Conservation (phyloP, 176 grass and related monocot genomes). For the Zoysia pacifica region DNA sequence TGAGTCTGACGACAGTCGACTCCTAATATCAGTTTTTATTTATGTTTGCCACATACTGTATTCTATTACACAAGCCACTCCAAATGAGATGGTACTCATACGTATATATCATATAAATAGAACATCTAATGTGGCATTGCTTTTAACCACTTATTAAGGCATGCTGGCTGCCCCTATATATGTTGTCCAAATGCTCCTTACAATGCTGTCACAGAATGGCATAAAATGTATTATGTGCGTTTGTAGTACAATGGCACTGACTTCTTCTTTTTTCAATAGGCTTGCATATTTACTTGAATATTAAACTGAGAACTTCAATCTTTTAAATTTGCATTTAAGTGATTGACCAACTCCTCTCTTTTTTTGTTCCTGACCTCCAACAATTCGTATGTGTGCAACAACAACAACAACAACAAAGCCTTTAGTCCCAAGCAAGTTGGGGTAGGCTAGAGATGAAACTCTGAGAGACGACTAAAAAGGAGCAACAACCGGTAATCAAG, state of each 20-base stretch:
- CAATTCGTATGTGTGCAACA: background rate
- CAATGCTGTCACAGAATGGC: background rate
- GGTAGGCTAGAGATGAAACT: too few species aligned
- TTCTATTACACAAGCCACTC: background rate
- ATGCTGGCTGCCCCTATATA: background rate
- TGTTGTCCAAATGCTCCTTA: conserved; percentile 2
- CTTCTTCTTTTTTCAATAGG: background rate
- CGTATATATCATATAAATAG: background rate
- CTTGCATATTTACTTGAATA: background rate
- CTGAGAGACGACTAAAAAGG: too few species aligned
- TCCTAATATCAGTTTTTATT: background rate
- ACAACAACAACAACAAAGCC: too few species aligned
- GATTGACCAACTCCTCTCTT: background rate
- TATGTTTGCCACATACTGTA: background rate
- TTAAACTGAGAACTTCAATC: background rate
- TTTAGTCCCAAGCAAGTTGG: too few species aligned
- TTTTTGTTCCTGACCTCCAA: conserved; percentile 4
- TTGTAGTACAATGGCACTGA: background rate
- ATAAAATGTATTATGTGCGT: background rate
- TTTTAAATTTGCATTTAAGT: background rate
- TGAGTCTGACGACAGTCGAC: conserved; percentile 22
- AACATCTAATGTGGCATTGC: background rate
- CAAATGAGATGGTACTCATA: background rate
- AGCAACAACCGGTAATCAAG: too few species aligned
- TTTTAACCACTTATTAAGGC: background rate